A percentile compares a stretch with the other conserved stretches of the same genome.
phyloP scores from a whole-genome alignment of 2,329 filamentous ascomycete species.

The Herpotrichia juniperi region DNA sequence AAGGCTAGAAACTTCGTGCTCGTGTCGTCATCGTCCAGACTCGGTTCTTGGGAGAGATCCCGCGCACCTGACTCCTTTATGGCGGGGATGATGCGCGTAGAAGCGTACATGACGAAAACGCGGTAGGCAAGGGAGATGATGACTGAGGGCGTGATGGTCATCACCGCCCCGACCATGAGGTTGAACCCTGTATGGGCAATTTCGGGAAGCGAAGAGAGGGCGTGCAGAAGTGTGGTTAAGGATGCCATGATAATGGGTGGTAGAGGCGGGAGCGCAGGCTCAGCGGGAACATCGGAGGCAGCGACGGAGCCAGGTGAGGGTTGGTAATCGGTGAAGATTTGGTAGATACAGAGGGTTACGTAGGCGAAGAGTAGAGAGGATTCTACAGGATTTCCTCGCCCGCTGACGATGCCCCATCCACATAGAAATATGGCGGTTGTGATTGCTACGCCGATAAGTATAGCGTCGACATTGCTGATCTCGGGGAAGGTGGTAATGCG shows the following conservation, averaged over 20 bases:
- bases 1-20: slow-evolving; percentile 81
- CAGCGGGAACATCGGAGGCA: slow-evolving; percentile 59
- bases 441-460: slow-evolving; percentile 88
- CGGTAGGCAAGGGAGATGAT: slow-evolving; percentile 95
- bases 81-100: slow-evolving; percentile 93
- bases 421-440: slow-evolving; percentile 92
- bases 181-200: slow-evolving; percentile 83
- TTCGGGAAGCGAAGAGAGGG: slow-evolving; percentile 80
- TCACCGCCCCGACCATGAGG: slow-evolving; percentile 88
- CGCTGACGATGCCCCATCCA: slow-evolving; percentile 91
- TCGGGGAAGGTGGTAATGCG: slow-evolving; percentile 91
- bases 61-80: slow-evolving; percentile 85
- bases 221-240: slow-evolving; percentile 87
- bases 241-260: slow-evolving; percentile 98
- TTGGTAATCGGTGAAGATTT: slow-evolving; percentile 98
- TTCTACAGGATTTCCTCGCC: slow-evolving; percentile 92
- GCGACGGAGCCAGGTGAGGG: slow-evolving; percentile 69
- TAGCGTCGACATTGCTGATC: slow-evolving; percentile 89
- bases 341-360: slow-evolving; percentile 97
- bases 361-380: slow-evolving; percentile 96
- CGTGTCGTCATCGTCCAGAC: slow-evolving; percentile 82
- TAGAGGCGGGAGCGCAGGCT: slow-evolving; percentile 93
- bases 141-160: slow-evolving; percentile 93
- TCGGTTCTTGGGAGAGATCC: slow-evolving; percentile 82
- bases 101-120: slow-evolving; percentile 92